Percentiles rank a stretch among this genome's conserved stretches.
Evolutionary conservation across 1,284 basidiomycete genomes (phyloP).

Genomic region (Tilletia walkeri): DNA sequence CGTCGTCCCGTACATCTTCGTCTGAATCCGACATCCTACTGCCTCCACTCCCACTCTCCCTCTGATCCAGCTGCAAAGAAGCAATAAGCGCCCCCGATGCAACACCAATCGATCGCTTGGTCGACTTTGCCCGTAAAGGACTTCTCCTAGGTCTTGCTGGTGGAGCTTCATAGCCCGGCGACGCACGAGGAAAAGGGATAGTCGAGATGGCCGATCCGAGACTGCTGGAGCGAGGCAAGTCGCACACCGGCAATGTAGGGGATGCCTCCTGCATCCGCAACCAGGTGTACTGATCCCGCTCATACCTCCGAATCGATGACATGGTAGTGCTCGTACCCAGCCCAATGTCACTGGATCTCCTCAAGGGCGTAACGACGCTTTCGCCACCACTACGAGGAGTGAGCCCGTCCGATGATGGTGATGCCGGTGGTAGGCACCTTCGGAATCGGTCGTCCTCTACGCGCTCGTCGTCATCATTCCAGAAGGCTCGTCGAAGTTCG

Average conservation of each 20-base stretch:
- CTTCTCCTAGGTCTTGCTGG: background rate
- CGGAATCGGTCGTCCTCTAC: background rate
- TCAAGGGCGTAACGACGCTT: background rate
- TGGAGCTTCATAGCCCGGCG: background rate
- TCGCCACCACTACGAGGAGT: background rate
- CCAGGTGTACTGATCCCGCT: conserved; percentile 11
- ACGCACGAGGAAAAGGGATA: background rate
- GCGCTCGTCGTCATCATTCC: conserved; percentile 12
- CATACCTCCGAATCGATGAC: background rate
- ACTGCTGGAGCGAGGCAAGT: background rate
- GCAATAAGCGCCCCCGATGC: background rate
- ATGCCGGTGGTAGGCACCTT: background rate
- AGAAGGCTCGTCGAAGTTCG: conserved; percentile 5
- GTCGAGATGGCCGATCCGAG: conserved; percentile 9
- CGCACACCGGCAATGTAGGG: background rate
- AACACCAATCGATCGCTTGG: background rate
- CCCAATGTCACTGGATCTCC: too few relatives aligned
- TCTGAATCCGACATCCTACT: background rate
- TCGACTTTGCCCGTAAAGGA: background rate
- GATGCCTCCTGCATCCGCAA: conserved; percentile 8
- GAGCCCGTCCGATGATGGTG: background rate
- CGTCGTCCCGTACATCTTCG: background rate
- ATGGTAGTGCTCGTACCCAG: background rate
- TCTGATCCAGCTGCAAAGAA: too few relatives aligned
- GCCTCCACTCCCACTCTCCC: background rate